Evolutionary conservation across 768 basidiomycete species (phyloP).

Genomic region (Pleurotus djamor): DNA sequence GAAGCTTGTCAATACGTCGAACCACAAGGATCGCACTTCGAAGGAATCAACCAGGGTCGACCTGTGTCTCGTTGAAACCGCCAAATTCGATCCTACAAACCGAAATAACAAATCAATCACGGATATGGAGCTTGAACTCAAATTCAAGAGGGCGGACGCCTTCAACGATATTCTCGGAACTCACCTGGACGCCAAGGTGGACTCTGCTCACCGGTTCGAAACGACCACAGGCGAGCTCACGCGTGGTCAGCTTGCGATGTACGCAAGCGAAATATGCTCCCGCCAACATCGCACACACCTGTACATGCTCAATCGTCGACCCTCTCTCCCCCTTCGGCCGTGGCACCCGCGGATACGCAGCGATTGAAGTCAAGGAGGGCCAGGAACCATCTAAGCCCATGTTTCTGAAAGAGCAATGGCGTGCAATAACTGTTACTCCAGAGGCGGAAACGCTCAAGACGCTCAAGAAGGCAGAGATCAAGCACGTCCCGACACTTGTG

Average conservation of each 20-base stretch:
- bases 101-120: no score
- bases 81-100: no score
- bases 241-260: conserved; percentile 19
- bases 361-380: conserved; percentile 7
- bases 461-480: conserved; percentile 10
- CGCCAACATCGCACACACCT: conserved; percentile 25
- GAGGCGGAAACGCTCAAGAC: conserved; percentile 13
- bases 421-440: neutral
- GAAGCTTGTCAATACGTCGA: no score
- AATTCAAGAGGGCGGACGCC: no score
- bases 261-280: conserved; percentile 15
- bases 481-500: conserved; percentile 19
- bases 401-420: conserved; percentile 27
- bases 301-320: conserved; percentile 18
- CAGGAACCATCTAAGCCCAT: conserved; percentile 6
- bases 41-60: no score
- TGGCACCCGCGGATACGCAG: conserved; percentile 13
- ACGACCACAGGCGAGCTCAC: neutral
- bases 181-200: no score
- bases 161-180: no score
- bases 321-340: conserved; percentile 12
- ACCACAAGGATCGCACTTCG: no score
- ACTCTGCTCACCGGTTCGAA: no score
- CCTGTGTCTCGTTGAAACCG: no score
- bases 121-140: no score